phyloP scores from a whole-genome alignment of 495 filamentous ascomycete species.

The Xylaria longipes region DNA sequence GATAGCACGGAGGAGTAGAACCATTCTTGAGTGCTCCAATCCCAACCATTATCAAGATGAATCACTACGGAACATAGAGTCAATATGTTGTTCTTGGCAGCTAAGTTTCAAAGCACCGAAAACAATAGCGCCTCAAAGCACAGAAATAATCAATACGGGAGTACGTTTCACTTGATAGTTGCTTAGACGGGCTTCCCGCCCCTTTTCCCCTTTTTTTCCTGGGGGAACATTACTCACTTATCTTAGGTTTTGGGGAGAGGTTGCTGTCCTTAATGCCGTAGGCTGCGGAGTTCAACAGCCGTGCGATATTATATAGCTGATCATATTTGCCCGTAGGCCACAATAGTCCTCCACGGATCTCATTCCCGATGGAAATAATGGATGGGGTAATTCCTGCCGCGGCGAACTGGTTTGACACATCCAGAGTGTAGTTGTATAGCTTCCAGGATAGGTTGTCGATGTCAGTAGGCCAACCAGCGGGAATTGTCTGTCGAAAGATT shows the following conservation, averaged over 20 bases:
- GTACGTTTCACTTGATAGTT: background rate
- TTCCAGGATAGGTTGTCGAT: slow-evolving; percentile 64
- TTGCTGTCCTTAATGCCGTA: slow-evolving; percentile 67
- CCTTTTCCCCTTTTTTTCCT: too few species aligned
- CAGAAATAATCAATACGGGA: background rate
- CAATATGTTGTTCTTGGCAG: slow-evolving; percentile 17
- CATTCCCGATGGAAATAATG: slow-evolving; percentile 74
- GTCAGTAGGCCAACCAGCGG: slow-evolving; percentile 65
- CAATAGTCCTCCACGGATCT: slow-evolving; percentile 68
- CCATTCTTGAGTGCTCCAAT: slow-evolving; percentile 66
- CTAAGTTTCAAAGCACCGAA: background rate
- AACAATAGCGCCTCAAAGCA: background rate
- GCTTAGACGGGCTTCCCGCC: too few species aligned
- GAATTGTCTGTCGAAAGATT: slow-evolving; percentile 49
- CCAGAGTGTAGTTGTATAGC: slow-evolving; percentile 70
- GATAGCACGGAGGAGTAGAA: slow-evolving; percentile 66
- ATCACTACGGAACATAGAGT: slow-evolving; percentile 50
- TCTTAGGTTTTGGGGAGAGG: slow-evolving; percentile 61
- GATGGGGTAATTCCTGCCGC: slow-evolving; percentile 58
- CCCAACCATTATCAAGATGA: slow-evolving; percentile 74
- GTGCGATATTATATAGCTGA: slow-evolving; percentile 59
- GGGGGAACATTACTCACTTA: slow-evolving; percentile 41
- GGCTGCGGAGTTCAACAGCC: slow-evolving; percentile 66
- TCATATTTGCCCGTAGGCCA: slow-evolving; percentile 67
- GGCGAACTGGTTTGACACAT: slow-evolving; percentile 65